These are phyloP conservation scores for Huntiella abstrusa DNA, from an alignment of 2,329 filamentous ascomycete genomes.

Conservation along the genomic window DNA sequence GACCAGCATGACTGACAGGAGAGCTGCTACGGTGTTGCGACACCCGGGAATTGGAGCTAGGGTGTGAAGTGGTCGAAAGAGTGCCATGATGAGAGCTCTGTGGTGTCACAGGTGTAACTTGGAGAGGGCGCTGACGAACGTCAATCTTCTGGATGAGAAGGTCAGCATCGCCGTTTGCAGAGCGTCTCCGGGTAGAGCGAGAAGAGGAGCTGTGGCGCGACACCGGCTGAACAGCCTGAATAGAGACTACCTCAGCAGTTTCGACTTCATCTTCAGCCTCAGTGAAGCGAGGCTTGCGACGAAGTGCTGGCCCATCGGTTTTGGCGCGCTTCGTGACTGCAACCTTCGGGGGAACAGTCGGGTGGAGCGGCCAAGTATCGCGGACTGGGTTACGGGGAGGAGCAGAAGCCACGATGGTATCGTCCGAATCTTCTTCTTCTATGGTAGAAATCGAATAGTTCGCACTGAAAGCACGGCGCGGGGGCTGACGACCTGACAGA, in stretches of 20 bases:
- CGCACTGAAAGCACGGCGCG: slow-evolving; percentile 3
- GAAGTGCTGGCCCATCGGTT: background rate
- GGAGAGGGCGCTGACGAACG: background rate
- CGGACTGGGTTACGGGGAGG: slow-evolving; percentile 4
- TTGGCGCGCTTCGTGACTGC: background rate
- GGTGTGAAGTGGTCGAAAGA: background rate
- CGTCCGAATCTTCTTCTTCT: slow-evolving; percentile 11
- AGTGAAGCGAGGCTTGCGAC: slow-evolving; percentile 6
- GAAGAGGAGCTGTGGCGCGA: background rate
- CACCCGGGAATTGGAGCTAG: too few species aligned
- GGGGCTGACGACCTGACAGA: background rate
- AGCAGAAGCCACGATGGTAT: slow-evolving; percentile 7
- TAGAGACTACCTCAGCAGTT: background rate
- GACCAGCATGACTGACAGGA: slow-evolving; percentile 4
- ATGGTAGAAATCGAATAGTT: slow-evolving; percentile 9
- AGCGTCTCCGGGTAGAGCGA: too few species aligned
- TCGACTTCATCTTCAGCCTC: background rate
- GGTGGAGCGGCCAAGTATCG: slow-evolving; percentile 9
- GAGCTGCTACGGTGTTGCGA: slow-evolving; percentile 1
- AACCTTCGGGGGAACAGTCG: background rate
- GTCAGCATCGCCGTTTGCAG: background rate
- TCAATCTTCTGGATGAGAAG: slow-evolving; percentile 1
- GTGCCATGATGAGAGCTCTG: background rate
- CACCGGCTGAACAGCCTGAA: background rate
- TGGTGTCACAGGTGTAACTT: background rate